These are phyloP conservation scores for Prosopis cineraria DNA, from an alignment of 306 rosid genomes.

Conservation along the genomic window DNA sequence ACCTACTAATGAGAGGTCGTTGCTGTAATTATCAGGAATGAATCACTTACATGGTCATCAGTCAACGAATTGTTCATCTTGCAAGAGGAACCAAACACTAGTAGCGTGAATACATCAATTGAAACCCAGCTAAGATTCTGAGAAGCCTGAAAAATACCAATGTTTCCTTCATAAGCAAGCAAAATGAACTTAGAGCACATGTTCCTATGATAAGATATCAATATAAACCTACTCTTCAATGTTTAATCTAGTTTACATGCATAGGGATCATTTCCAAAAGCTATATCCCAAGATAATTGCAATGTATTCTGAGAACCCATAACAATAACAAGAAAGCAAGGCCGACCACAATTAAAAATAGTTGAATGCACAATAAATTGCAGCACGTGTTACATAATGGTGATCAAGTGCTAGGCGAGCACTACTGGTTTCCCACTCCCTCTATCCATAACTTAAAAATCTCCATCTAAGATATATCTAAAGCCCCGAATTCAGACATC, in stretches of 20 bases:
- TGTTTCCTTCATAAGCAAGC: conserved; percentile 33
- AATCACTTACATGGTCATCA: conserved; percentile 63
- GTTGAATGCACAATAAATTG: neutral
- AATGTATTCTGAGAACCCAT: neutral
- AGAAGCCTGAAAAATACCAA: conserved; percentile 54
- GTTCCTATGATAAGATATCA: neutral
- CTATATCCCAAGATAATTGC: neutral
- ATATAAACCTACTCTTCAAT: neutral
- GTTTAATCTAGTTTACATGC: neutral
- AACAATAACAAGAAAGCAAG: neutral
- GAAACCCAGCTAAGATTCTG: conserved; percentile 21
- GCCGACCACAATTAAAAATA: neutral
- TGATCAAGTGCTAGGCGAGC: neutral
- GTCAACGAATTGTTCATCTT: conserved; percentile 66
- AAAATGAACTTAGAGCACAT: neutral
- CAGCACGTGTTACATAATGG: neutral
- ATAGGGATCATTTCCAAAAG: neutral
- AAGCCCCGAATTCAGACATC: neutral
- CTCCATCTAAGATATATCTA: neutral
- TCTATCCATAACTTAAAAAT: neutral
- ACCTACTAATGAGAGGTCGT: conserved; percentile 25
- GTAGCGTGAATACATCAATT: conserved; percentile 53
- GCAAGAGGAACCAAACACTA: conserved; percentile 41
- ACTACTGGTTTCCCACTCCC: neutral
- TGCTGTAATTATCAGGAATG: conserved; percentile 33